Conservation (phyloP, 2,329 filamentous ascomycete species). For the Corniculantispora saksenae region DNA sequence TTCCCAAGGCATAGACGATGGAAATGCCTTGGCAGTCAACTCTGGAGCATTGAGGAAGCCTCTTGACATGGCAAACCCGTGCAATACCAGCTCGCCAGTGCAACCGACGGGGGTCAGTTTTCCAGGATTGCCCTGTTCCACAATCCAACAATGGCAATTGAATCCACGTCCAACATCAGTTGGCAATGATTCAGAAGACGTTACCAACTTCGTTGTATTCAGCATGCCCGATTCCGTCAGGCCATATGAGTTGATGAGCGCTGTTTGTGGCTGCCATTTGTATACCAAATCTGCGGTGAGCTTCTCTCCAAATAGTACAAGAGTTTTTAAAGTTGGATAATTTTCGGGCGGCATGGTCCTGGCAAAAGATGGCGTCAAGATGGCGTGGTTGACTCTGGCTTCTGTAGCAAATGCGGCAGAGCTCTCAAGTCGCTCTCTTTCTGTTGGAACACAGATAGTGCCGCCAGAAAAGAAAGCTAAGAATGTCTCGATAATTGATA, state of each 20-base stretch:
- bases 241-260: background rate
- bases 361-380: background rate
- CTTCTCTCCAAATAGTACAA: conserved; percentile 23
- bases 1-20: background rate
- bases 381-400: background rate
- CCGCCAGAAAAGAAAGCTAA: background rate
- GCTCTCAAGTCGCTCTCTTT: background rate
- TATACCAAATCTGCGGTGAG: conserved; percentile 8
- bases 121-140: background rate
- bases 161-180: conserved; percentile 5
- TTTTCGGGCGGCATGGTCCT: background rate
- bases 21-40: background rate
- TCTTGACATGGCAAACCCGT: background rate
- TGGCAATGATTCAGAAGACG: background rate
- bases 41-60: background rate
- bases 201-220: background rate
- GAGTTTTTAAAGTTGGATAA: background rate
- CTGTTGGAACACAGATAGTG: background rate
- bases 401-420: background rate
- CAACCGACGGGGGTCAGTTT: background rate
- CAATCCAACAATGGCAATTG: background rate
- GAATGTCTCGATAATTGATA: background rate
- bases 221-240: background rate
- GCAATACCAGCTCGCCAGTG: background rate
- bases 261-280: conserved; percentile 5